Evolutionary conservation across 2,329 filamentous ascomycete species (phyloP), one percentile per base, ranked within the genome.

Genomic region (Helminthosporium solani): DNA sequence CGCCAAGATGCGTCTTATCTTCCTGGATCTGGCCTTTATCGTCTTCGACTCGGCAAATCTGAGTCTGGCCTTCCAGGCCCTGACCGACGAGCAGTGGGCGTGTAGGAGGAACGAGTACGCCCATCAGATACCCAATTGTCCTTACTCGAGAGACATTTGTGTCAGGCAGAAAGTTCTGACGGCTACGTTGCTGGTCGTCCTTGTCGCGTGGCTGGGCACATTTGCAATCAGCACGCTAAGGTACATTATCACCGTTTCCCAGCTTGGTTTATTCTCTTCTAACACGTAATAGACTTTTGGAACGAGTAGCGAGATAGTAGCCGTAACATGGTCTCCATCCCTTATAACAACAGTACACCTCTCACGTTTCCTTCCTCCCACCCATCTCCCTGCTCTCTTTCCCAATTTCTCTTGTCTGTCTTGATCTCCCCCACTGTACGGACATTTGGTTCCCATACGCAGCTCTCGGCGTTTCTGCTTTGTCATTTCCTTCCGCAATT

Each of bases 31-130:
- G 3, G 85, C 96, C 62, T 99, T 99, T 68, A 96, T 99, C 63
- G 91, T 97, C 33, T 96, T 99, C 74, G 92, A 96, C 70, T 90
- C 91, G 3, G 90, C 91, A 41, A 97, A 96, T 72, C 81, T 95
- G 20, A 88, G 89, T 33, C 76, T 99, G 53, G 91, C 92, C 1
- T 96, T 96, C 67, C 87, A 89, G 65, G 87, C 89, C 7, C 75
- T 96, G 43, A 85, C 78, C 5, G 81, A 86, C 57, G 74, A 78
- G 23, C 75, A 77, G 33, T 85, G 83, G 66, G 74, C 73, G 7
- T 78, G 75, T 56, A 67, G 52, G 20, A 54, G 64, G 15, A 52
- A 54, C 2, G 39, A 44, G 31, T 25, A 47, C 1, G 33, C 36
- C 8, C 7, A 8, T 0, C 31, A 47, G 9, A 18, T 40, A 2